Base-by-base conservation (phyloP, 2,329 filamentous ascomycete species). In the Cladophialophora carrionii region DNA sequence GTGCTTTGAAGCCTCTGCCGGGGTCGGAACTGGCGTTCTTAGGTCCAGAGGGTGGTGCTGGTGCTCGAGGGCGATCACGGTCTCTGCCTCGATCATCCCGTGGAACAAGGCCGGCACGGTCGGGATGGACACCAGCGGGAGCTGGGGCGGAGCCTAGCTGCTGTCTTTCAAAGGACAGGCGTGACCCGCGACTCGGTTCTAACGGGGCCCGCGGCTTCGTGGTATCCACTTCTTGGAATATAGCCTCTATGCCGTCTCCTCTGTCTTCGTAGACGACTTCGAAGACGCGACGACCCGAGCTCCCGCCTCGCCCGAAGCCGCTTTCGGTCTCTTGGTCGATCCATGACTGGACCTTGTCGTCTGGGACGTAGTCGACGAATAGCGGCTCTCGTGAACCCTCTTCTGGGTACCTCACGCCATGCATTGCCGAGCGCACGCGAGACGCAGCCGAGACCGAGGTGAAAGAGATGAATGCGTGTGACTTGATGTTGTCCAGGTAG, bases 361-460 rank as follows among this genome's bases (percentile, higher is more conserved):
- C 85, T 0, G 94, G 94, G 22, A 98, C 84, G 75, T 95, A 98
- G 75, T 99, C 95, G 3, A 91, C 91, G 85, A 89, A 96, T 0
- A 98, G 83, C 0, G 88, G 84, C 75, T 95, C 96, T 34, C 95
- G 85, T 70, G 89, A 90, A 64, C 88, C 87, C 78, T 98, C 94
- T 64, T 92, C 87, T 0, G 94, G 94, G 91, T 93, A 98, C 41
- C 92, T 85, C 24, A 84, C 85, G 64, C 87, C 86, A 77, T 99
- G 94, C 1, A 98, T 81, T 2, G 85, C 84, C 9, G 86, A 84
- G 56, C 94, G 89, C 8, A 91, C 92, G 24, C 91, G 85, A 0
- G 88, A 87, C 3, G 95, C 95, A 3, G 90, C 88, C 2, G 87
- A 81, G 9, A 87, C 80, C 53, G 83, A 88, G 52, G 82, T 80